Conservation (phyloP, 2,329 filamentous ascomycete species). For the Nothophoma quercina region DNA sequence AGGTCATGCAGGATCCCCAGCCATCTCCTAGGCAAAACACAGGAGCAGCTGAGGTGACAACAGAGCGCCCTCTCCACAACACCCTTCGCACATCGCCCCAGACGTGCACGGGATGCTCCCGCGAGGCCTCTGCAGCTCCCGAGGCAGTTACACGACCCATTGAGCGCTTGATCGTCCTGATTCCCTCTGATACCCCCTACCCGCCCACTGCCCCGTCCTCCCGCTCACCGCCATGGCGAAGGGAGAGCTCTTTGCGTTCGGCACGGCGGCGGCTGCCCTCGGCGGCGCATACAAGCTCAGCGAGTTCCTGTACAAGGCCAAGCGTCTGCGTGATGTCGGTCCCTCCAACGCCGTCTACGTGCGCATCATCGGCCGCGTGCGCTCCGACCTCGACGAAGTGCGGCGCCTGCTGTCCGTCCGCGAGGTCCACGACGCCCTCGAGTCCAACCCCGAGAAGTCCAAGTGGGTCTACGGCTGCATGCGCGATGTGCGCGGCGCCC, state of each 20-base stretch:
- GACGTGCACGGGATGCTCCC: slow-evolving; percentile 45
- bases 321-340: slow-evolving; percentile 47
- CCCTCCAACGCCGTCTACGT: slow-evolving; percentile 50
- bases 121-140: slow-evolving; percentile 39
- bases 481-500: slow-evolving; percentile 46
- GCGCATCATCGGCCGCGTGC: slow-evolving; percentile 49
- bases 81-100: slow-evolving; percentile 33
- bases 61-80: slow-evolving; percentile 24
- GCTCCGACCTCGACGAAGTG: slow-evolving; percentile 49
- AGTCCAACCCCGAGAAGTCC: slow-evolving; percentile 46
- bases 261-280: slow-evolving; percentile 43
- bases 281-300: slow-evolving; percentile 50
- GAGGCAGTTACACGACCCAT: slow-evolving; percentile 29
- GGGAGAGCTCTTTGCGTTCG: slow-evolving; percentile 42
- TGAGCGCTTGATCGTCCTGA: slow-evolving; percentile 23
- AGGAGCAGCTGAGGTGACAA: slow-evolving; percentile 19
- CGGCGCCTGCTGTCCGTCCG: slow-evolving; percentile 47
- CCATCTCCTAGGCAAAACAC: slow-evolving; percentile 19
- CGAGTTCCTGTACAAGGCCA: slow-evolving; percentile 48
- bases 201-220: neutral
- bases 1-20: slow-evolving; percentile 16
- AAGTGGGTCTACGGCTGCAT: slow-evolving; percentile 50
- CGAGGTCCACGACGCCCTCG: slow-evolving; percentile 49
- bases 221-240: slow-evolving; percentile 40
- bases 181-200: neutral